phyloP scores from a whole-genome alignment of 1,284 basidiomycete genomes.

The Stygiomarasmius scandens region DNA sequence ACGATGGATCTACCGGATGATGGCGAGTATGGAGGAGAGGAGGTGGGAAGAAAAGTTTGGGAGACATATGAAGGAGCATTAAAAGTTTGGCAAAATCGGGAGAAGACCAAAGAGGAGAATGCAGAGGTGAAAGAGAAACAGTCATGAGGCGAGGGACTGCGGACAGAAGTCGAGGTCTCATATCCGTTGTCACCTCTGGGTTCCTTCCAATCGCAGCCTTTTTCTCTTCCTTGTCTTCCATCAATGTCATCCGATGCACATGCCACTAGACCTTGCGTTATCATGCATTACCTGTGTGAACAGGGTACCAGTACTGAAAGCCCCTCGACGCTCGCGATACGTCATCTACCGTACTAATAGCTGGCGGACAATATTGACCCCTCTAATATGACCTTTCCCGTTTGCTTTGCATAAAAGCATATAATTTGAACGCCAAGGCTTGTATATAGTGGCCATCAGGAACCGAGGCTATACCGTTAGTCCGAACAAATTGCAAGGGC shows the following conservation, averaged over 20 bases:
- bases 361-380: no score
- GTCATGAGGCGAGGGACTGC: neutral
- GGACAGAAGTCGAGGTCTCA: no score
- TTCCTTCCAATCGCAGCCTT: no score
- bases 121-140: constrained; percentile 15
- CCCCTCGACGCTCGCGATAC: no score
- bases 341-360: no score
- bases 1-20: constrained; percentile 52
- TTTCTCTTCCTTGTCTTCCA: no score
- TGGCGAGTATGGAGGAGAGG: constrained; percentile 68
- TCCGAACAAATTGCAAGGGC: neutral
- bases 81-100: constrained; percentile 52
- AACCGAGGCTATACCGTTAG: neutral
- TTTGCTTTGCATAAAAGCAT: neutral
- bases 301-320: no score
- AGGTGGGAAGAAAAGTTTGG: constrained; percentile 69
- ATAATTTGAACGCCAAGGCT: neutral
- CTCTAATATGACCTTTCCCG: neutral
- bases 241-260: no score
- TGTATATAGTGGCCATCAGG: neutral
- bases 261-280: no score
- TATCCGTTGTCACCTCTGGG: no score
- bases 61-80: constrained; percentile 68
- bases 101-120: constrained; percentile 33
- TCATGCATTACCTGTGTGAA: no score